phyloP scores from a whole-genome alignment of 768 basidiomycete species.

The Rubroboletus satanas region DNA sequence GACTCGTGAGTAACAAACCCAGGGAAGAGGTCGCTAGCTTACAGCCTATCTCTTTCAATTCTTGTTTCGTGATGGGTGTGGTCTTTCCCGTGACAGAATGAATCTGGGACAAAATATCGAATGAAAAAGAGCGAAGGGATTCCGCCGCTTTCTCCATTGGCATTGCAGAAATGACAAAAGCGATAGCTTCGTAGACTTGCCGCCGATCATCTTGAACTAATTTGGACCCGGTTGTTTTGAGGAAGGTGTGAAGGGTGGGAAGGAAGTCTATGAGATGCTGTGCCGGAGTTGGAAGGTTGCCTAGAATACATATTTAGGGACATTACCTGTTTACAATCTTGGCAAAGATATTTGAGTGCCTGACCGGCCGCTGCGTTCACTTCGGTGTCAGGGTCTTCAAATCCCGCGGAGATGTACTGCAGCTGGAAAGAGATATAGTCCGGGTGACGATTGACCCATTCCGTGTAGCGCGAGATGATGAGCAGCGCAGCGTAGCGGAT shows the following conservation, averaged over 20 bases:
- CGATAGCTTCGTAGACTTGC: slow-evolving; percentile 94
- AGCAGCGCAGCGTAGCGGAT: slow-evolving; percentile 94
- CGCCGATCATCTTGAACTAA: slow-evolving; percentile 83
- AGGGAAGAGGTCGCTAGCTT: slow-evolving; percentile 28
- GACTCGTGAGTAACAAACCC: slow-evolving; percentile 7
- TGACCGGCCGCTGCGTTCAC: slow-evolving; percentile 93
- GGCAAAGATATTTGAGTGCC: slow-evolving; percentile 93
- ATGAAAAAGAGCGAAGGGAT: slow-evolving; percentile 80
- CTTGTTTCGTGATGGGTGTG: slow-evolving; percentile 59
- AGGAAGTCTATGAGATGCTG: slow-evolving; percentile 91
- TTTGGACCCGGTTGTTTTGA: slow-evolving; percentile 73
- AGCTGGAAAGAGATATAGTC: slow-evolving; percentile 81
- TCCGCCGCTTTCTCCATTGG: slow-evolving; percentile 82
- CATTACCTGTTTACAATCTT: slow-evolving; percentile 85
- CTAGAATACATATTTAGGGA: slow-evolving; percentile 4
- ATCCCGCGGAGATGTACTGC: slow-evolving; percentile 89
- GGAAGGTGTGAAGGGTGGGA: slow-evolving; percentile 86
- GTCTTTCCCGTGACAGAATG: slow-evolving; percentile 59
- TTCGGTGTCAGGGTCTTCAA: slow-evolving; percentile 74
- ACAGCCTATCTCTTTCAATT: slow-evolving; percentile 68
- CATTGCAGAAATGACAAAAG: slow-evolving; percentile 93
- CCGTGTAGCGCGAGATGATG: slow-evolving; percentile 92
- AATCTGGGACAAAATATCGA: slow-evolving; percentile 77
- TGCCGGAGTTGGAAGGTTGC: slow-evolving; percentile 1
- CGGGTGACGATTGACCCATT: slow-evolving; percentile 92